phyloP scores from a whole-genome alignment of 2,329 filamentous ascomycete genomes.

The Arthrobotrys pseudoclavata region DNA sequence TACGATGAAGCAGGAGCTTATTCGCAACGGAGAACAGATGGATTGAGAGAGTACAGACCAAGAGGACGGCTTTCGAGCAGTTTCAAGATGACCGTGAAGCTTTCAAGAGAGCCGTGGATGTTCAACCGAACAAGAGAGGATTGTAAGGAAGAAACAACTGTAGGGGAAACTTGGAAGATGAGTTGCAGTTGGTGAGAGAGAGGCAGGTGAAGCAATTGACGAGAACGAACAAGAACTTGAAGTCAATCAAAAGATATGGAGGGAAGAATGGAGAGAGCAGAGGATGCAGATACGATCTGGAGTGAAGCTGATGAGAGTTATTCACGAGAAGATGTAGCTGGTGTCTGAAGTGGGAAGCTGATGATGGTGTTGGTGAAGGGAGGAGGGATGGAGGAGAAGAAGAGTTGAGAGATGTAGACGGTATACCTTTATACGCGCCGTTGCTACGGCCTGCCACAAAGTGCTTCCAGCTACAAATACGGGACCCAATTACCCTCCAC shows the following conservation, averaged over 20 bases:
- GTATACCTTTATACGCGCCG: neutral
- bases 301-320: neutral
- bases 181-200: neutral
- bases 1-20: slow-evolving; percentile 11
- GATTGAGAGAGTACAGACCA: slow-evolving; percentile 2
- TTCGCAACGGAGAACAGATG: neutral
- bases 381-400: neutral
- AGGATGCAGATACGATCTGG: neutral
- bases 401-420: slow-evolving; percentile 6
- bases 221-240: neutral
- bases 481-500: neutral
- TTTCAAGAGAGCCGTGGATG: neutral
- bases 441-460: neutral
- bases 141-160: neutral
- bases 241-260: neutral
- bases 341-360: neutral
- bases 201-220: neutral
- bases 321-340: neutral
- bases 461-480: too few species aligned
- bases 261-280: neutral
- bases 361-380: neutral
- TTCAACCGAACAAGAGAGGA: neutral
- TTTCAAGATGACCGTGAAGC: neutral
- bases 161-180: neutral
- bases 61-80: neutral